phyloP scores from a whole-genome alignment of 257 asterid species.

The Coffea canephora region DNA sequence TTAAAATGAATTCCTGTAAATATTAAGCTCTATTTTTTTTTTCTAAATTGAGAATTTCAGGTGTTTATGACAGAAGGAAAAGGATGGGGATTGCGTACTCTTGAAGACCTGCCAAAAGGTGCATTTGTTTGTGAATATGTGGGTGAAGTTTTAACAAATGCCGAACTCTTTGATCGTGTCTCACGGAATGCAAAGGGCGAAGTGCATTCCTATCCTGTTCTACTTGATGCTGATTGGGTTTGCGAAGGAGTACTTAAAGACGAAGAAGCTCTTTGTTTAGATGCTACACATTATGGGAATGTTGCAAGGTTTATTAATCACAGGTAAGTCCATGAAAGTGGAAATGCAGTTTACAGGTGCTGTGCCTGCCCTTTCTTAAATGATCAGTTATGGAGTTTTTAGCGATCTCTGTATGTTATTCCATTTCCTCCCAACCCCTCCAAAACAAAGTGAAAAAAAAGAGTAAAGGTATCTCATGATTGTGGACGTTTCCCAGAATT shows the following conservation, averaged over 20 bases:
- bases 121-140: constrained; percentile 95
- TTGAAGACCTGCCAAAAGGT: constrained; percentile 94
- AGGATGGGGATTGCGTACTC: constrained; percentile 97
- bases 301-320: constrained; percentile 94
- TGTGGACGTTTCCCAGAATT: background rate
- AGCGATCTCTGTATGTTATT: background rate
- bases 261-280: constrained; percentile 92
- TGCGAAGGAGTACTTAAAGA: constrained; percentile 75
- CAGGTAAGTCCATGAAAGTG: constrained; percentile 44
- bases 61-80: constrained; percentile 86
- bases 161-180: constrained; percentile 79
- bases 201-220: constrained; percentile 82
- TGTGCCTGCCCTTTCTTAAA: constrained; percentile 2
- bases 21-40: background rate
- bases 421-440: background rate
- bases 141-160: constrained; percentile 83
- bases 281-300: constrained; percentile 89
- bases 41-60: constrained; percentile 34
- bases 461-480: background rate
- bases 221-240: constrained; percentile 95
- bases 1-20: background rate
- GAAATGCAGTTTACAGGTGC: constrained; percentile 2
- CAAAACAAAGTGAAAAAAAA: background rate
- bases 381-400: background rate
- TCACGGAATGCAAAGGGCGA: constrained; percentile 47